Conservation (phyloP, 805 yeast species). For the Scheffersomyces ergatensis region DNA sequence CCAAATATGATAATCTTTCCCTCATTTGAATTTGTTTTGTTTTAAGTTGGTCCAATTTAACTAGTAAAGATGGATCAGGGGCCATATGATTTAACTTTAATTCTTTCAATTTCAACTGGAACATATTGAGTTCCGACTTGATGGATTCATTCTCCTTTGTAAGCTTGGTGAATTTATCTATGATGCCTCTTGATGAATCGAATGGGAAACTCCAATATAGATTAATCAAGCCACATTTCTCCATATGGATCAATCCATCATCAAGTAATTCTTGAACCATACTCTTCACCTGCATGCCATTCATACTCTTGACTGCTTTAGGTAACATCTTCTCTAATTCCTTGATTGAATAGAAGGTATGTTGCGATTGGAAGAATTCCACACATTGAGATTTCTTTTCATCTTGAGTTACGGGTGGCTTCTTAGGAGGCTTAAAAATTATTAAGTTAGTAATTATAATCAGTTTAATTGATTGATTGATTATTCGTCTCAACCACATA, state of each 20-base stretch:
- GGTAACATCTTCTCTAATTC: conserved; percentile 42
- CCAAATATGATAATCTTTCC: neutral
- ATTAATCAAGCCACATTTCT: conserved; percentile 55
- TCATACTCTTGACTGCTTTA: conserved; percentile 32
- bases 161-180: conserved; percentile 5
- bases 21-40: neutral
- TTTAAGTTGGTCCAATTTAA: neutral
- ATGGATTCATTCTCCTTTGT: conserved; percentile 3
- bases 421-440: conserved; percentile 19
- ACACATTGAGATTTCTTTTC: conserved; percentile 37
- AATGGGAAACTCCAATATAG: conserved; percentile 50
- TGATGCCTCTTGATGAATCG: conserved; percentile 8
- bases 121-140: conserved; percentile 2
- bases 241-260: conserved; percentile 47
- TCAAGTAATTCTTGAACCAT: conserved; percentile 45
- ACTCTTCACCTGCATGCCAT: conserved; percentile 53
- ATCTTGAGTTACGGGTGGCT: conserved; percentile 27
- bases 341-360: conserved; percentile 45
- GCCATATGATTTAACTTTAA: neutral
- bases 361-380: conserved; percentile 38
- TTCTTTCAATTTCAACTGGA: conserved; percentile 10
- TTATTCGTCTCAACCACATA: too few species aligned
- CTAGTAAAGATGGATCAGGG: neutral
- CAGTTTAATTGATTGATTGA: too few species aligned
- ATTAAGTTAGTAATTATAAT: too few species aligned